Conservation (phyloP, 2,329 filamentous ascomycete genomes). For the Fusarium pseudonygamai region DNA sequence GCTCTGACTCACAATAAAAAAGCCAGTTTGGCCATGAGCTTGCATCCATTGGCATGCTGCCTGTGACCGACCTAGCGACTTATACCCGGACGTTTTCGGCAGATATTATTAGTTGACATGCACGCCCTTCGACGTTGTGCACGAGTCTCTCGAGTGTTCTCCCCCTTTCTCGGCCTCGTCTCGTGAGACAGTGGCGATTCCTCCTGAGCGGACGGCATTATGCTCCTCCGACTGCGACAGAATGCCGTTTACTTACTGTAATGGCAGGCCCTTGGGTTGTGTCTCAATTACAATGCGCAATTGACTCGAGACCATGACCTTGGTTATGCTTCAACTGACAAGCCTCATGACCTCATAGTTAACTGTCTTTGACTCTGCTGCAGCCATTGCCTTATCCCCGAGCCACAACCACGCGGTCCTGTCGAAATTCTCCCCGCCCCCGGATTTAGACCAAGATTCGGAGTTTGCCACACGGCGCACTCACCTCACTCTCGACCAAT, state of each 20-base stretch:
- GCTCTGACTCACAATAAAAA: constrained; percentile 14
- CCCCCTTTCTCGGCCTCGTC: background rate
- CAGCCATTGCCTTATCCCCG: constrained; percentile 29
- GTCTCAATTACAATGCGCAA: background rate
- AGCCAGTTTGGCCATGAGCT: background rate
- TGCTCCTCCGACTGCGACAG: background rate
- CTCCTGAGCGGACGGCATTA: background rate
- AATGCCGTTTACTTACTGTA: background rate
- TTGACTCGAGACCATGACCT: background rate
- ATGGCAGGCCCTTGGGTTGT: background rate
- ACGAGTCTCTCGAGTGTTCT: constrained; percentile 19
- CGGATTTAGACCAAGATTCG: constrained; percentile 38
- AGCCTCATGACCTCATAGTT: constrained; percentile 6
- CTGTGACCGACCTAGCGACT: constrained; percentile 8
- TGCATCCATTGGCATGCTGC: background rate
- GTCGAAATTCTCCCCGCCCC: constrained; percentile 23
- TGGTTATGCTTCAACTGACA: background rate
- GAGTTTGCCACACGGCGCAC: constrained; percentile 31
- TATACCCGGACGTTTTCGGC: constrained; percentile 16
- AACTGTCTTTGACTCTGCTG: background rate
- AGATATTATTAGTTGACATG: constrained; percentile 39
- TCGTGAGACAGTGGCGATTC: background rate
- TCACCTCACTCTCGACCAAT: constrained; percentile 23
- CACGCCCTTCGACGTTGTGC: constrained; percentile 35
- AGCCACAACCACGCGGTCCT: constrained; percentile 4